A percentile compares a stretch with the other conserved stretches of the same genome.
phyloP scores from a whole-genome alignment of 345 rosid species.

The Brassica incana region DNA sequence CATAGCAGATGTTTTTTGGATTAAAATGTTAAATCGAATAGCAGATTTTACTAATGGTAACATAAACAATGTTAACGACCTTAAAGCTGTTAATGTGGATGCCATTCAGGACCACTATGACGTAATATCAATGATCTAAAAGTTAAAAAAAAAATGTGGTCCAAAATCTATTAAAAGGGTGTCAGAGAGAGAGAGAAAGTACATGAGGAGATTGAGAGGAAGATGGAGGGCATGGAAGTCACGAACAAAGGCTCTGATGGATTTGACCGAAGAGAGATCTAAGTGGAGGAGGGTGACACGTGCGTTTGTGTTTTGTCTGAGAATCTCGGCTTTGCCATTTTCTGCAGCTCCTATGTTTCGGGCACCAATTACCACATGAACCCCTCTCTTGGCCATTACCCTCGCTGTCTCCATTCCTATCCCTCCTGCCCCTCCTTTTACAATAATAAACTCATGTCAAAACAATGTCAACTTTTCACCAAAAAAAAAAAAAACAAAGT shows the following conservation, averaged over 20 bases:
- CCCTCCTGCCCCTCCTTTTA: conserved; percentile 84
- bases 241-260: conserved; percentile 37
- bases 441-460: background rate
- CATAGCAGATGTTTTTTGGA: background rate
- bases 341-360: conserved; percentile 73
- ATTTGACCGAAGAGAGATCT: conserved; percentile 40
- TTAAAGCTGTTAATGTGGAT: background rate
- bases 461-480: background rate
- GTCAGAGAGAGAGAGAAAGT: background rate
- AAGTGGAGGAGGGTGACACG: conserved; percentile 38
- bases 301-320: conserved; percentile 41
- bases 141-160: conserved; percentile 6
- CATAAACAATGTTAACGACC: background rate
- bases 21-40: background rate
- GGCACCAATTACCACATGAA: conserved; percentile 75
- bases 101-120: background rate
- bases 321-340: conserved; percentile 52
- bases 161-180: background rate
- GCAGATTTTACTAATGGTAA: background rate
- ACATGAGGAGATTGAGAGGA: conserved; percentile 43
- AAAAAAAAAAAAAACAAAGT: too few relatives aligned
- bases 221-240: conserved; percentile 38
- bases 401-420: conserved; percentile 91
- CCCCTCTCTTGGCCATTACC: conserved; percentile 63
- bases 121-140: conserved; percentile 6